Conservation (phyloP, 2,329 filamentous ascomycete species). For the Fusarium protoensiforme region DNA sequence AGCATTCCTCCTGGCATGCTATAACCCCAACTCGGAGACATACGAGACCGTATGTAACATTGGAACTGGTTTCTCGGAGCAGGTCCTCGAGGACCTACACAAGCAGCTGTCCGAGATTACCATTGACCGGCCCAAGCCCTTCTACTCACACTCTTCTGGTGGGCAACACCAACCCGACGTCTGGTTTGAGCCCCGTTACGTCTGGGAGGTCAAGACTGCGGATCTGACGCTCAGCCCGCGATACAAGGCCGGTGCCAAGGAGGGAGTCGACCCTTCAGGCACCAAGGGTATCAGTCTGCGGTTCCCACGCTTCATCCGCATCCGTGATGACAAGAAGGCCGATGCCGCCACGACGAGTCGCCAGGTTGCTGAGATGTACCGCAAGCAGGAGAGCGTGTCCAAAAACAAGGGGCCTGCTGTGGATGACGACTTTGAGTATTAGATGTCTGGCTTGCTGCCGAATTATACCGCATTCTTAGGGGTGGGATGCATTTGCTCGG, state of each 20-base stretch:
- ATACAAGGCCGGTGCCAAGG: slow-evolving; percentile 90
- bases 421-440: slow-evolving; percentile 99
- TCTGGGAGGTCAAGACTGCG: slow-evolving; percentile 98
- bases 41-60: slow-evolving; percentile 99
- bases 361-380: slow-evolving; percentile 97
- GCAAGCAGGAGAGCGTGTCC: slow-evolving; percentile 88
- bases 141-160: slow-evolving; percentile 86
- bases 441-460: slow-evolving; percentile 15
- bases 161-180: slow-evolving; percentile 96
- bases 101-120: slow-evolving; percentile 77
- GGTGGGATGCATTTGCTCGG: slow-evolving; percentile 5
- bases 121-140: slow-evolving; percentile 93
- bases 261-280: slow-evolving; percentile 77
- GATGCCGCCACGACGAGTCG: slow-evolving; percentile 86
- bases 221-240: slow-evolving; percentile 92
- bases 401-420: slow-evolving; percentile 88
- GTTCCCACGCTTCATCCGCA: slow-evolving; percentile 92
- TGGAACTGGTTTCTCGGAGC: slow-evolving; percentile 95
- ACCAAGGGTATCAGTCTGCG: slow-evolving; percentile 86
- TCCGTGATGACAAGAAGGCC: slow-evolving; percentile 94
- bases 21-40: slow-evolving; percentile 80
- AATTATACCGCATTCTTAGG: neutral
- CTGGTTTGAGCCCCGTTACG: slow-evolving; percentile 94
- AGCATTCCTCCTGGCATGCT: slow-evolving; percentile 94
- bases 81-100: slow-evolving; percentile 90